phyloP scores from a whole-genome alignment of 2,329 filamentous ascomycete species.

The Colletotrichum chrysophilum region DNA sequence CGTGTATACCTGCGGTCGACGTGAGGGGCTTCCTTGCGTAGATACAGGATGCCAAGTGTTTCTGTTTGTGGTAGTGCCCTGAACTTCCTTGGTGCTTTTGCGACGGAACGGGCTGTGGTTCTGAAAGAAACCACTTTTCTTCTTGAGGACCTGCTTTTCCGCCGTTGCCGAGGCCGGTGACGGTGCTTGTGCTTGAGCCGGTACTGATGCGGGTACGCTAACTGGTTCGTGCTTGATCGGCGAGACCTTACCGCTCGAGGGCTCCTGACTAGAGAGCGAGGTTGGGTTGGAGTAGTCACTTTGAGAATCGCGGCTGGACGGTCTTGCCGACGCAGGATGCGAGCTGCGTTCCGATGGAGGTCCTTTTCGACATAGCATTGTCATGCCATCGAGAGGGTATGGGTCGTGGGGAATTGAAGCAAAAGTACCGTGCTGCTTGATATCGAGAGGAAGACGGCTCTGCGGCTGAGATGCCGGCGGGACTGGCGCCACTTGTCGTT shows the following conservation, averaged over 20 bases:
- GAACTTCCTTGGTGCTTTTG: constrained; percentile 82
- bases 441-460: constrained; percentile 47
- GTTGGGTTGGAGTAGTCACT: constrained; percentile 92
- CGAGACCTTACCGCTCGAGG: constrained; percentile 74
- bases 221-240: constrained; percentile 69
- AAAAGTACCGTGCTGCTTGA: constrained; percentile 64
- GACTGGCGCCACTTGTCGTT: constrained; percentile 1
- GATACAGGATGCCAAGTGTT: constrained; percentile 63
- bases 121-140: constrained; percentile 88
- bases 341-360: constrained; percentile 61
- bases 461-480: constrained; percentile 28
- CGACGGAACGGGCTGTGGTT: constrained; percentile 91
- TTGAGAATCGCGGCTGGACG: constrained; percentile 84
- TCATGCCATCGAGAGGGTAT: constrained; percentile 95
- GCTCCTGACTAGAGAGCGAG: constrained; percentile 86
- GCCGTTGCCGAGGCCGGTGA: constrained; percentile 58
- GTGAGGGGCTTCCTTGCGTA: constrained; percentile 32
- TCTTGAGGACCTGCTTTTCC: constrained; percentile 63
- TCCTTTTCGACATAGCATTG: constrained; percentile 88
- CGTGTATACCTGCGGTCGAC: constrained; percentile 44
- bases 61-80: constrained; percentile 47
- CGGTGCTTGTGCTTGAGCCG: constrained; percentile 64
- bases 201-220: constrained; percentile 48
- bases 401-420: constrained; percentile 85
- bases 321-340: constrained; percentile 66